These are phyloP conservation scores for Thecaphora frezii DNA, from an alignment of 1,284 basidiomycete species.

Conservation along the genomic window DNA sequence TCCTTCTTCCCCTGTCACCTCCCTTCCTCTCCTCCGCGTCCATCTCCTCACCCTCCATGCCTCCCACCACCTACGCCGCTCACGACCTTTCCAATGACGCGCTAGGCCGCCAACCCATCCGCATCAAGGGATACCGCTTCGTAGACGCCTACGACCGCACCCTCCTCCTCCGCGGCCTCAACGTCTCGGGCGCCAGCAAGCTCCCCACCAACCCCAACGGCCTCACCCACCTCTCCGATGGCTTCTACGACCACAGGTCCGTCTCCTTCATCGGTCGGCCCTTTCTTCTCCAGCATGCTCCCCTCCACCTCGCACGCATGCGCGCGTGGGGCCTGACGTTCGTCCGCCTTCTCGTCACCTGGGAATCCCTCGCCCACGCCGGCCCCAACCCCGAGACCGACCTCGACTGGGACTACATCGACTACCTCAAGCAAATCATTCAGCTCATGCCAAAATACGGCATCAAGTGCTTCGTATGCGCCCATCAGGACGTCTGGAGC, in stretches of 20 bases:
- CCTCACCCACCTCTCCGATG: slow-evolving; percentile 32
- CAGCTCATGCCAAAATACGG: slow-evolving; percentile 78
- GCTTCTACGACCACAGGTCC: slow-evolving; percentile 48
- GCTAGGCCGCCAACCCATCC: slow-evolving; percentile 26
- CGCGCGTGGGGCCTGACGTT: slow-evolving; percentile 59
- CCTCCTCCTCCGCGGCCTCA: slow-evolving; percentile 59
- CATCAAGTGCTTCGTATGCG: slow-evolving; percentile 73
- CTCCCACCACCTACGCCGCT: slow-evolving; percentile 17
- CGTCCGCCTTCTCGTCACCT: slow-evolving; percentile 75
- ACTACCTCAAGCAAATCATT: slow-evolving; percentile 75
- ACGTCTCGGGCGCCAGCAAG: slow-evolving; percentile 60
- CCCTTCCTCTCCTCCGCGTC: neutral
- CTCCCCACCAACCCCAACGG: slow-evolving; percentile 40
- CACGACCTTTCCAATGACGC: slow-evolving; percentile 37
- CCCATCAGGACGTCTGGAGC: slow-evolving; percentile 77
- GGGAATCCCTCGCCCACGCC: slow-evolving; percentile 92
- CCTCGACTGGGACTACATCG: slow-evolving; percentile 82
- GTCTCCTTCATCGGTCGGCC: slow-evolving; percentile 60
- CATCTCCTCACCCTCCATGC: slow-evolving; percentile 4
- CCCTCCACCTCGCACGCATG: slow-evolving; percentile 53
- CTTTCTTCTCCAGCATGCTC: slow-evolving; percentile 57
- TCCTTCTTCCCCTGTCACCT: too few species aligned
- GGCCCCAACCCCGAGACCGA: slow-evolving; percentile 58
- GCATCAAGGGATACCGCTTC: slow-evolving; percentile 41
- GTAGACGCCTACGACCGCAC: slow-evolving; percentile 52